phyloP scores from a whole-genome alignment of 192 early-diverging fungal species.

The Backusella westeae region DNA sequence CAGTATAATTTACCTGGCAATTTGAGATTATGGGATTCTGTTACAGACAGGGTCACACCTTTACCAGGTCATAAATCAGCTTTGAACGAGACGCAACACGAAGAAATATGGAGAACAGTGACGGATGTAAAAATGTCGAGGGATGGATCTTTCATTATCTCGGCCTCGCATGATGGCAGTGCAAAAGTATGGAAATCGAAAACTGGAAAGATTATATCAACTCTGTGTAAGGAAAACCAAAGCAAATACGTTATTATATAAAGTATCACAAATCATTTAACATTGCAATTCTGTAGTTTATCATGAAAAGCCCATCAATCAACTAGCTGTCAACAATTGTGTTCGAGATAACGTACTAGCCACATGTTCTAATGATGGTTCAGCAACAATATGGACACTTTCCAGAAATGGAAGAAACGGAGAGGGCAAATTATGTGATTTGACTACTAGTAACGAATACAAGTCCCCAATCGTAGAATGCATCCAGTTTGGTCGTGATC shows the following conservation, averaged over 20 bases:
- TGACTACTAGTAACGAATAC: neutral
- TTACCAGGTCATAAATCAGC: conserved; percentile 8
- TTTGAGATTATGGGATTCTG: conserved; percentile 13
- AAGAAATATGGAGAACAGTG: conserved; percentile 17
- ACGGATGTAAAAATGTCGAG: conserved; percentile 19
- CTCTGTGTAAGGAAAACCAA: conserved; percentile 4
- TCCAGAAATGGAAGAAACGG: conserved; percentile 12
- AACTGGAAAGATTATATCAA: conserved; percentile 1
- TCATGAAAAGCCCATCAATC: conserved; percentile 9
- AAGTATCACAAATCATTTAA: neutral
- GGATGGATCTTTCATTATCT: neutral
- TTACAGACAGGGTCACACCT: neutral
- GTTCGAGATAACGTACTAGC: neutral
- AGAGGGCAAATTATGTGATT: neutral
- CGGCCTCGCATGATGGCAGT: conserved; percentile 11
- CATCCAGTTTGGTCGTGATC: conserved; percentile 17
- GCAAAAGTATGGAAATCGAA: conserved; percentile 13
- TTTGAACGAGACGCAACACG: neutral
- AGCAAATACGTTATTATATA: neutral
- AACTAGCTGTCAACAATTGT: neutral
- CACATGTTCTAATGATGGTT: conserved; percentile 10
- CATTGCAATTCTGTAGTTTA: neutral
- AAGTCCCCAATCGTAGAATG: neutral
- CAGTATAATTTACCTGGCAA: conserved; percentile 26
- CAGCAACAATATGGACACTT: conserved; percentile 17